Conservation (phyloP, 495 filamentous ascomycete genomes). For the Lepidopterella palustris region DNA sequence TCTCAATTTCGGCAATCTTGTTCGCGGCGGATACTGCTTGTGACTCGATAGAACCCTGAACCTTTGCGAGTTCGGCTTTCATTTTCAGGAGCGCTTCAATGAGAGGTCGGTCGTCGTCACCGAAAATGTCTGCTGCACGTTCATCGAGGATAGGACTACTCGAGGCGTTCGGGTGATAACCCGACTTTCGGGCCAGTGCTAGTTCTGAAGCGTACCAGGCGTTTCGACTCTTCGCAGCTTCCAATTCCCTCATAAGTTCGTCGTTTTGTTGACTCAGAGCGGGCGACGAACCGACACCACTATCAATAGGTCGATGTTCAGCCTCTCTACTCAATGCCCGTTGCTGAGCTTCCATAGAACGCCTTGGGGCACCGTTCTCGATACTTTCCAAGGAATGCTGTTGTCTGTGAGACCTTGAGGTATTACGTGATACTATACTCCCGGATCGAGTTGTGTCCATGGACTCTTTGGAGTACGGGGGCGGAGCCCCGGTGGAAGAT, state of each 20-base stretch:
- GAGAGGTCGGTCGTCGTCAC: constrained; percentile 83
- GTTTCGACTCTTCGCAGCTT: constrained; percentile 72
- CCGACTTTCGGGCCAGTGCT: constrained; percentile 78
- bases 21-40: constrained; percentile 79
- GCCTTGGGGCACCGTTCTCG: constrained; percentile 23
- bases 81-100: constrained; percentile 91
- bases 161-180: constrained; percentile 69
- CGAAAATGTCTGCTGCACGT: constrained; percentile 65
- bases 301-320: constrained; percentile 32
- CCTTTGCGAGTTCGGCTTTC: constrained; percentile 71
- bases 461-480: constrained; percentile 16
- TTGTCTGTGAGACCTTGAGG: constrained; percentile 24
- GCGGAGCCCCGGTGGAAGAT: neutral
- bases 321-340: constrained; percentile 16
- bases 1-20: constrained; percentile 86
- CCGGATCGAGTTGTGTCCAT: constrained; percentile 23
- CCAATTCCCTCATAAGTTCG: constrained; percentile 71
- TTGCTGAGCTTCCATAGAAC: constrained; percentile 24
- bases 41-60: constrained; percentile 79
- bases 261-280: constrained; percentile 41
- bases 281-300: constrained; percentile 35
- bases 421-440: constrained; percentile 23
- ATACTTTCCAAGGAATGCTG: constrained; percentile 30
- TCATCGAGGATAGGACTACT: constrained; percentile 71
- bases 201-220: constrained; percentile 97